These are phyloP conservation scores for Micractinium sp. DNA, from an alignment of 139 green algal genomes.

Conservation along the genomic window DNA sequence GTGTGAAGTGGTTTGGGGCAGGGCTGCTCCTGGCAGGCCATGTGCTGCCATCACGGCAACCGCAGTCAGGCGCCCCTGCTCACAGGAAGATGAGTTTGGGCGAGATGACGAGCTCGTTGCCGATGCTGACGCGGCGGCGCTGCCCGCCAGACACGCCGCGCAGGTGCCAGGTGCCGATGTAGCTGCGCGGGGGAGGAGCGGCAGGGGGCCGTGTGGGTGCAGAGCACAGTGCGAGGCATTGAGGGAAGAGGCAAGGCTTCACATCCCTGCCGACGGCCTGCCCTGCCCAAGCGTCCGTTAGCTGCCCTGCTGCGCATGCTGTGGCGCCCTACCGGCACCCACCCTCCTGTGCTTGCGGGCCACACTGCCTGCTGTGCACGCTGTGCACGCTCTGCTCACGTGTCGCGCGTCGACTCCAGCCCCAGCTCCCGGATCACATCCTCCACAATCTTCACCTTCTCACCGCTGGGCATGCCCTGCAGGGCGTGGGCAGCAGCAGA, in stretches of 20 bases:
- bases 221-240: not conserved
- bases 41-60: not conserved
- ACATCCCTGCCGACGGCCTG: not conserved
- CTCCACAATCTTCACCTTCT: slow-evolving; percentile 44
- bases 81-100: slow-evolving; percentile 82
- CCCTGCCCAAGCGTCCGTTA: not conserved
- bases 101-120: slow-evolving; percentile 75
- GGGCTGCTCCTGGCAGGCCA: too few species aligned
- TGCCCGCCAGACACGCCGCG: slow-evolving; percentile 68
- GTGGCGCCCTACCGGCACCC: too few species aligned
- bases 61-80: not conserved
- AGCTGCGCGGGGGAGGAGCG: not conserved
- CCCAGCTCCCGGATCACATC: slow-evolving; percentile 53
- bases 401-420: slow-evolving; percentile 51
- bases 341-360: too few species aligned
- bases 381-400: slow-evolving; percentile 35
- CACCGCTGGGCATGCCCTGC: slow-evolving; percentile 25
- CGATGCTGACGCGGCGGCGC: slow-evolving; percentile 79
- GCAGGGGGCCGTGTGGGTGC: not conserved
- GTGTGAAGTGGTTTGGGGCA: too few species aligned
- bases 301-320: too few species aligned
- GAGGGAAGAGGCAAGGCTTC: not conserved
- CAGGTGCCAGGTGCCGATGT: slow-evolving; percentile 38
- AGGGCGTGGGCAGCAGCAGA: not conserved
- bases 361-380: too few species aligned